Evolutionary conservation across 2,329 filamentous ascomycete genomes (phyloP).

Genomic region (Pseudocercospora fuligena): DNA sequence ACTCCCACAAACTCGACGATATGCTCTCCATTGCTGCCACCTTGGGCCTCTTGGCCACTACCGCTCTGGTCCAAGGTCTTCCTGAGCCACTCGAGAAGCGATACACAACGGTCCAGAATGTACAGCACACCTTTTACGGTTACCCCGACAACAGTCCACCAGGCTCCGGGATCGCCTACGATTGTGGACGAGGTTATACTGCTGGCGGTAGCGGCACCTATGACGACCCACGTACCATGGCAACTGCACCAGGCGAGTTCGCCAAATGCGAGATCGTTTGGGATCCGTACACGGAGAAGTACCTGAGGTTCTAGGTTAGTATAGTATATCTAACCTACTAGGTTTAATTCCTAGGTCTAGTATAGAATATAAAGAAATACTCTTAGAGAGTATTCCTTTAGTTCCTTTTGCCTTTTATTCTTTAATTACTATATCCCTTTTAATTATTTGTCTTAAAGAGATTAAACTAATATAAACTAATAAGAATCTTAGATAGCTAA

Average conservation of each 20-base stretch:
- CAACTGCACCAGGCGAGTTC: slow-evolving; percentile 49
- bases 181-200: slow-evolving; percentile 36
- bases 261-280: slow-evolving; percentile 52
- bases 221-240: slow-evolving; percentile 51
- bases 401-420: too few species aligned
- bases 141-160: slow-evolving; percentile 38
- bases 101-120: slow-evolving; percentile 17
- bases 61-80: slow-evolving; percentile 13
- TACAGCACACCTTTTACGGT: slow-evolving; percentile 36
- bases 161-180: slow-evolving; percentile 34
- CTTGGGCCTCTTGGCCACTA: slow-evolving; percentile 10
- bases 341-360: too few species aligned
- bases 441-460: too few species aligned
- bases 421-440: too few species aligned
- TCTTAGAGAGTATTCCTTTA: too few species aligned
- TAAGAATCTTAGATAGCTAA: too few species aligned
- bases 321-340: too few species aligned
- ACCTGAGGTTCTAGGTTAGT: slow-evolving; percentile 47
- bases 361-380: too few species aligned
- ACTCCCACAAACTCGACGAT: background rate
- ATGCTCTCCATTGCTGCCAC: slow-evolving; percentile 4
- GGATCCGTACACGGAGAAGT: slow-evolving; percentile 52
- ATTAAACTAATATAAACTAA: too few species aligned
- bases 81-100: slow-evolving; percentile 20
- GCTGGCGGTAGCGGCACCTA: slow-evolving; percentile 52